These are phyloP conservation scores for Candida takata DNA, from an alignment of 805 yeast genomes.

Conservation along the genomic window DNA sequence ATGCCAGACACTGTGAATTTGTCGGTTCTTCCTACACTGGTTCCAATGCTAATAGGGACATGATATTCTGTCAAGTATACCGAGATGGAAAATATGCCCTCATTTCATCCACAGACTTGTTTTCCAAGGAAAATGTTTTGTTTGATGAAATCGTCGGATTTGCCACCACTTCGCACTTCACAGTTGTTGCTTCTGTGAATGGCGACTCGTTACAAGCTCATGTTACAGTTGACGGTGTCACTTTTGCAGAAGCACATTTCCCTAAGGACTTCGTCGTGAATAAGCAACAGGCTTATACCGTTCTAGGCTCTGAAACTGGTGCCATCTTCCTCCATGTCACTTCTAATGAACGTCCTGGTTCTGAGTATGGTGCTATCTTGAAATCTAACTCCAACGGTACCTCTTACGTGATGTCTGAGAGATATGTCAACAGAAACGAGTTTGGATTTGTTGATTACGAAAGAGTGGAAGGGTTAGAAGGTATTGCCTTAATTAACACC, in stretches of 20 bases:
- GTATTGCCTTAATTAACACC: constrained; percentile 66
- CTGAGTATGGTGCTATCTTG: constrained; percentile 71
- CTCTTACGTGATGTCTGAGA: constrained; percentile 62
- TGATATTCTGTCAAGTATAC: constrained; percentile 58
- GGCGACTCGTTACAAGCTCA: constrained; percentile 53
- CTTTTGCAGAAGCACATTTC: constrained; percentile 72
- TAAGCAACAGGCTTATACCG: constrained; percentile 67
- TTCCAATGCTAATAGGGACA: constrained; percentile 33
- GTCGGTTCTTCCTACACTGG: constrained; percentile 41
- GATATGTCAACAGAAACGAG: constrained; percentile 67
- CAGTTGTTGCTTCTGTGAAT: constrained; percentile 60
- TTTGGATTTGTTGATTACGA: constrained; percentile 86
- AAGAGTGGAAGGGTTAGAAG: constrained; percentile 75
- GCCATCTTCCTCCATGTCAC: constrained; percentile 82
- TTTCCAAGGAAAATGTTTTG: constrained; percentile 25
- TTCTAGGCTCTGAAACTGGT: constrained; percentile 65
- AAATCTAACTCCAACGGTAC: constrained; percentile 93
- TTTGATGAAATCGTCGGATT: constrained; percentile 66
- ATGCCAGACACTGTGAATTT: constrained; percentile 59
- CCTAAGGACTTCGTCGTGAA: constrained; percentile 62
- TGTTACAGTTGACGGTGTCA: constrained; percentile 73
- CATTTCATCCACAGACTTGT: constrained; percentile 18
- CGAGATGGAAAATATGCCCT: constrained; percentile 27
- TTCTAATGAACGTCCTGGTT: constrained; percentile 40
- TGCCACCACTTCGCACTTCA: constrained; percentile 62